These are phyloP conservation scores for Dimocarpus longan DNA, from an alignment of 345 rosid species.

Conservation along the genomic window DNA sequence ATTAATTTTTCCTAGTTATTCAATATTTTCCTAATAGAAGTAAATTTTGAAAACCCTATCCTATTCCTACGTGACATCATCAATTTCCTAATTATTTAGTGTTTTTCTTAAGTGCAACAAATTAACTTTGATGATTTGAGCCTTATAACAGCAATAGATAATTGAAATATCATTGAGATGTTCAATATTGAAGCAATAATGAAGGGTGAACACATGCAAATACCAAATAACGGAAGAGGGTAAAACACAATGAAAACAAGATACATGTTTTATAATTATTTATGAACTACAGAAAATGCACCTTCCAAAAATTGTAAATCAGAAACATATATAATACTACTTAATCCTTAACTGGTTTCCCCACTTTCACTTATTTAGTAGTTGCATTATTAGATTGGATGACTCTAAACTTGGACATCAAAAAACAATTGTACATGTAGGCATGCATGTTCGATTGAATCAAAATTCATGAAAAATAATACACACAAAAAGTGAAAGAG, in stretches of 20 bases:
- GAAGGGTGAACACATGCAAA: not conserved
- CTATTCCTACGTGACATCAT: not conserved
- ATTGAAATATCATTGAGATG: not conserved
- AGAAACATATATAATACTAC: not conserved
- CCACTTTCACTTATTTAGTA: not conserved
- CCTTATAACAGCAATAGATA: slow-evolving; percentile 1
- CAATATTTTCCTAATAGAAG: not conserved
- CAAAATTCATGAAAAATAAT: not conserved
- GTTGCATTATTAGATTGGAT: not conserved
- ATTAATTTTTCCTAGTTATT: not conserved
- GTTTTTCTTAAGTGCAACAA: not conserved
- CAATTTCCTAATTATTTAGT: not conserved
- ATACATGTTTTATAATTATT: not conserved
- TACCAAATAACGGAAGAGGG: not conserved
- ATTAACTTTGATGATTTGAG: not conserved
- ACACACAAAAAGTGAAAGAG: not conserved
- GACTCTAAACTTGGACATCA: not conserved
- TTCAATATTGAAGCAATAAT: not conserved
- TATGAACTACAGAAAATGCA: slow-evolving; percentile 1
- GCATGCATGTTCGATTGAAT: not conserved
- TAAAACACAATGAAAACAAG: not conserved
- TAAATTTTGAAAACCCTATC: not conserved
- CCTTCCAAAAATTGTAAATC: not conserved
- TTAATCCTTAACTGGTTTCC: not conserved
- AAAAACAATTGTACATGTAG: not conserved